Percentiles rank a stretch among this genome's conserved stretches.
Evolutionary conservation across 176 grass and related monocot species (phyloP).

Genomic region (Triticum dicoccoides): DNA sequence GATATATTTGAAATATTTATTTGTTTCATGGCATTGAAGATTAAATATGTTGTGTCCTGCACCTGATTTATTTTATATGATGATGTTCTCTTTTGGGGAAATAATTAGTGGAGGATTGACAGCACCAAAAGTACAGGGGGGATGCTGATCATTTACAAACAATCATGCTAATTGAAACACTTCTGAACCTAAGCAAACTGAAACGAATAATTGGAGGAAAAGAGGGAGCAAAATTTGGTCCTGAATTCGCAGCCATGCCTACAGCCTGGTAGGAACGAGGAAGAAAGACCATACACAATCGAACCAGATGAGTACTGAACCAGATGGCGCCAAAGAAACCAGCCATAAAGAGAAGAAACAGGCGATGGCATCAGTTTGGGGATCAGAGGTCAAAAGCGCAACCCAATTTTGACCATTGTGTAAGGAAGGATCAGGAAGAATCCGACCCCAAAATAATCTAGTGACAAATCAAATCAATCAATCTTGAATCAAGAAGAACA

Average conservation of each 20-base stretch:
- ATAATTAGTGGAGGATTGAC: background rate
- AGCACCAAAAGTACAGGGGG: background rate
- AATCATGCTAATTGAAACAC: background rate
- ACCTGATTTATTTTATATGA: background rate
- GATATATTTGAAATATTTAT: background rate
- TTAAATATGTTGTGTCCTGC: background rate
- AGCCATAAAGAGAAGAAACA: background rate
- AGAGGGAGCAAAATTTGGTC: background rate
- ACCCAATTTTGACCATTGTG: background rate
- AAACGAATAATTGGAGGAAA: background rate
- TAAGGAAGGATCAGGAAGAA: constrained; percentile 5
- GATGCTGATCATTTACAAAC: background rate
- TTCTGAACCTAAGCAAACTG: background rate
- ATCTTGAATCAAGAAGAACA: background rate
- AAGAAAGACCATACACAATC: background rate
- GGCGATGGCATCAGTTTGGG: background rate
- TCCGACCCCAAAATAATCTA: background rate
- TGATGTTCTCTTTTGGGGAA: background rate
- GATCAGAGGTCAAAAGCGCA: constrained; percentile 6
- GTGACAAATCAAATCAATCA: background rate
- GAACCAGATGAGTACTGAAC: background rate
- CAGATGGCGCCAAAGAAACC: background rate
- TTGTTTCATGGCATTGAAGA: background rate
- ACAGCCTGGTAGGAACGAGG: too few species aligned
- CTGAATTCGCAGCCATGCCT: background rate